Evolutionary conservation across 495 filamentous ascomycete genomes (phyloP), one percentile per base, ranked within the genome.

Genomic region (Trichoderma virens): DNA sequence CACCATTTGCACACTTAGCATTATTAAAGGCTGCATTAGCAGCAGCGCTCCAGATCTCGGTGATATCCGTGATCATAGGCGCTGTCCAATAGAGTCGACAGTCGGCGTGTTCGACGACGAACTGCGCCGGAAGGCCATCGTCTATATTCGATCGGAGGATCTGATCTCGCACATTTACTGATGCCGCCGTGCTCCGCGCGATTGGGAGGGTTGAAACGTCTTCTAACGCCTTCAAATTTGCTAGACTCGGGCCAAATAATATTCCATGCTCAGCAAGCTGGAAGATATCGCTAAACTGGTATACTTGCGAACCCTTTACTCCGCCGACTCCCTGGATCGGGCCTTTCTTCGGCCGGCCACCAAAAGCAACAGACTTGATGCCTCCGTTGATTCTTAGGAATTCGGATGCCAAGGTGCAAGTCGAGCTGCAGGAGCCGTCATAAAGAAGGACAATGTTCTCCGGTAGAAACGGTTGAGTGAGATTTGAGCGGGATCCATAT

Each of bases 321-420:
- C 82, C 82, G 9, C 86, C 86, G 11, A 88, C 77, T 18, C 79
- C 83, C 74, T 89, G 86, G 74, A 90, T 90, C 5, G 80, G 77
- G n/a, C 73, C 74, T 62, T 75, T 72, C 13, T 65, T 65, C 8
- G 85, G 82, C 23, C 86, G 80, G 16, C 87, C 87, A 20, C 87
- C 87, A 35, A 88, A 73, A 2, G 80, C 80, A 56, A 89, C 80
- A 30, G 81, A 82, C 67, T 82, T 83, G 1, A 90, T 82, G 31
- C 78, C 78, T 16, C 75, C 84, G 67, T 82, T 77, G 63, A 79
- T 73, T 3, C 78, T 75, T 72, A 88, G 78, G 47, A 86, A 75
- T 45, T 84, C 79, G 54, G 74, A 72, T 71, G 88, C 84, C 65
- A 87, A 72, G 5, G 83, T 81, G 74, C 87, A 90, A 2, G 85